Conservation (phyloP, 2,329 filamentous ascomycete species). For the Xylaria arbuscula region DNA sequence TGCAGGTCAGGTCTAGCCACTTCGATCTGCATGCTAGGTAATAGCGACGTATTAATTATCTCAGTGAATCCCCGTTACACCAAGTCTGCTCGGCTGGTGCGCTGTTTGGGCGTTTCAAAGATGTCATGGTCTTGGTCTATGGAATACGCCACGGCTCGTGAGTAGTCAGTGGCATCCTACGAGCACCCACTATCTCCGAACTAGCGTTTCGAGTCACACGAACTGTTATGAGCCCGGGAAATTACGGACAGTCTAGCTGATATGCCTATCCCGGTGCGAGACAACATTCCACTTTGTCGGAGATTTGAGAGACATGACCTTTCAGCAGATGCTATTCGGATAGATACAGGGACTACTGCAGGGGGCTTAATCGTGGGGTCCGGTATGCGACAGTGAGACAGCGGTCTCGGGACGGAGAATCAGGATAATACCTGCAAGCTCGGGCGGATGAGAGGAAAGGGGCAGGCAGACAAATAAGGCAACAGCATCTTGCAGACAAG, state of each 20-base stretch:
- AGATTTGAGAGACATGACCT: constrained; percentile 26
- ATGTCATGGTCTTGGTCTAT: neutral
- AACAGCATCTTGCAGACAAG: neutral
- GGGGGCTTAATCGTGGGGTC: constrained; percentile 6
- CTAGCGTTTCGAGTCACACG: constrained; percentile 7
- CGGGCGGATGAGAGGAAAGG: neutral
- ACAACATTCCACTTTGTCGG: constrained; percentile 31
- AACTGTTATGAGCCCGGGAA: constrained; percentile 13
- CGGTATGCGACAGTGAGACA: constrained; percentile 17
- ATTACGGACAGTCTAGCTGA: neutral
- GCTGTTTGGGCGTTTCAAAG: neutral
- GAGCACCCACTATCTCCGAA: neutral
- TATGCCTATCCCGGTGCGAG: constrained; percentile 2
- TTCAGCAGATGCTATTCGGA: constrained; percentile 8
- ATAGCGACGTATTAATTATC: constrained; percentile 11
- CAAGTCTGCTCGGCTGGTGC: neutral
- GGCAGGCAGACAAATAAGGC: neutral
- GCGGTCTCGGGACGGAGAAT: constrained; percentile 5
- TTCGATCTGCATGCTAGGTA: neutral
- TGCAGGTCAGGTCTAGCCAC: constrained; percentile 5
- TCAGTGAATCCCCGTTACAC: neutral
- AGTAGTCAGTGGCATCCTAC: neutral
- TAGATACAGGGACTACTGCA: constrained; percentile 2
- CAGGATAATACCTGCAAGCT: constrained; percentile 8
- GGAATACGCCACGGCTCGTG: neutral